phyloP scores from a whole-genome alignment of 2,329 filamentous ascomycete species.

The Stemphylium vesicarium region DNA sequence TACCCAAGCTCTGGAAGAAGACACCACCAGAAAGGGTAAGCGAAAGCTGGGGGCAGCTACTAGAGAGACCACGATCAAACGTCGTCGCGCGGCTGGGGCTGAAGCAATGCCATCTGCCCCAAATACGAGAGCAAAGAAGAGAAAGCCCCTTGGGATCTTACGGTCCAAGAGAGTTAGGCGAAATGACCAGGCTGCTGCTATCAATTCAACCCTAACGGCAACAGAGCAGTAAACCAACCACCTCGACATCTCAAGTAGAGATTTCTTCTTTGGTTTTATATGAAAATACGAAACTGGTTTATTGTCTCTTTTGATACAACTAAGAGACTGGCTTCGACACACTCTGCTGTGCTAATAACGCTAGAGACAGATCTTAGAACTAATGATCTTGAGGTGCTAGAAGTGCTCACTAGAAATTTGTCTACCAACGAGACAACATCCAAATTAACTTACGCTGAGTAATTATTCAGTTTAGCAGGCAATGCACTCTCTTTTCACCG shows the following conservation, averaged over 20 bases:
- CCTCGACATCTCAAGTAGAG: background rate
- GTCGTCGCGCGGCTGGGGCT: constrained; percentile 3
- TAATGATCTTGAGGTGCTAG: background rate
- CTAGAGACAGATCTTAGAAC: background rate
- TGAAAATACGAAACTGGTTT: background rate
- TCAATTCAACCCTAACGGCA: background rate
- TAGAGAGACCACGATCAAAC: constrained; percentile 1
- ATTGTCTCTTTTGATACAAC: background rate
- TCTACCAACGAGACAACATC: too few relatives aligned
- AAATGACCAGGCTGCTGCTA: background rate
- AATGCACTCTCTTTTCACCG: too few relatives aligned
- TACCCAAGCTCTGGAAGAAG: constrained; percentile 6
- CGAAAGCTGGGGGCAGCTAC: constrained; percentile 7
- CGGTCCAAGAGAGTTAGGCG: background rate
- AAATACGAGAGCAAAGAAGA: constrained; percentile 1
- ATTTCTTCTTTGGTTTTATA: background rate
- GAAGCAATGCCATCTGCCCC: background rate
- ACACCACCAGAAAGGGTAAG: constrained; percentile 5
- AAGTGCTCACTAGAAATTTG: background rate
- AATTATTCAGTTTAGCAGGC: too few relatives aligned
- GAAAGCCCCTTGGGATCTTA: background rate
- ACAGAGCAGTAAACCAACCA: background rate
- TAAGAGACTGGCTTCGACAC: background rate
- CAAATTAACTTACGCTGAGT: too few relatives aligned
- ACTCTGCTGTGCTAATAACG: background rate